phyloP scores from a whole-genome alignment of 2,329 filamentous ascomycete species.

The Phyllosticta ampelicida region DNA sequence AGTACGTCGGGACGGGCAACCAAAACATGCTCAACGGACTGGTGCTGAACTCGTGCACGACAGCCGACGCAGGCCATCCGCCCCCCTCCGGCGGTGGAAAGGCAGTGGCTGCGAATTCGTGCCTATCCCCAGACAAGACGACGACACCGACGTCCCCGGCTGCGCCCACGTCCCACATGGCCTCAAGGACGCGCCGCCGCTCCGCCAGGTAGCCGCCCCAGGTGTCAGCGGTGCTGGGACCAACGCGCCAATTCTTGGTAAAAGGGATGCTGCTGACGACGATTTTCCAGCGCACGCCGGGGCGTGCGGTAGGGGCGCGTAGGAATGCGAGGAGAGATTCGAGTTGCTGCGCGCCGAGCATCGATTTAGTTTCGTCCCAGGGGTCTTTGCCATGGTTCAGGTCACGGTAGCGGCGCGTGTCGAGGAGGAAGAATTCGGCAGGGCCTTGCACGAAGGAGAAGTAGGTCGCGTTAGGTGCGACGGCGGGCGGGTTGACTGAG shows the following conservation, averaged over 20 bases:
- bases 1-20: constrained; percentile 72
- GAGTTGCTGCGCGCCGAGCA: constrained; percentile 74
- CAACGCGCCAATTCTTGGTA: constrained; percentile 94
- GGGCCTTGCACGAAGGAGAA: constrained; percentile 85
- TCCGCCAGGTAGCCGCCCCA: constrained; percentile 89
- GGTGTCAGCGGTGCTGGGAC: constrained; percentile 61
- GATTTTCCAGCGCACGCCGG: constrained; percentile 85
- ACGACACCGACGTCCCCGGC: constrained; percentile 63
- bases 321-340: constrained; percentile 72
- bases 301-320: constrained; percentile 52
- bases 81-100: constrained; percentile 53
- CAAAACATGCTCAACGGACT: constrained; percentile 93
- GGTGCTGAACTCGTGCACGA: constrained; percentile 81
- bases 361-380: constrained; percentile 61
- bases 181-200: constrained; percentile 67
- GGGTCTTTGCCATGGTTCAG: constrained; percentile 50
- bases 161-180: constrained; percentile 81
- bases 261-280: constrained; percentile 85
- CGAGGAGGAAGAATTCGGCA: constrained; percentile 87
- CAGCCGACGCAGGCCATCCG: constrained; percentile 37
- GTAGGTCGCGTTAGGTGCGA: constrained; percentile 52
- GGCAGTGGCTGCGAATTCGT: constrained; percentile 88
- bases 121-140: constrained; percentile 82
- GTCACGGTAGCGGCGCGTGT: constrained; percentile 79
- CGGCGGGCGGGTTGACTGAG: constrained; percentile 66